Percentiles rank a stretch among this genome's conserved stretches.
Evolutionary conservation across 129 eudicot species (phyloP).

Genomic region (Lactuca saligna): DNA sequence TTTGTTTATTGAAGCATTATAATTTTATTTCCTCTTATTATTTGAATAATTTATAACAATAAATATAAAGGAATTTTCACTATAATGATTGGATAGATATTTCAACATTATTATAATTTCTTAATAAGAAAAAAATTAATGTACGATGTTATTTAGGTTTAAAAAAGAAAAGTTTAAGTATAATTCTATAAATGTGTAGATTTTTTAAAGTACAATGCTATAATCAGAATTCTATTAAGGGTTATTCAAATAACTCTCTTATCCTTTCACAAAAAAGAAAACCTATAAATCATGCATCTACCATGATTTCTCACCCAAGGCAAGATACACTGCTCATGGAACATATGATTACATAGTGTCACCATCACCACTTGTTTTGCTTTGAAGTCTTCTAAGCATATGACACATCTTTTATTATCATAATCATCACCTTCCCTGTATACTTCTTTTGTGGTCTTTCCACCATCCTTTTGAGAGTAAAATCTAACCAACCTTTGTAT

Average conservation of each 20-base stretch:
- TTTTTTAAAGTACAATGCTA: too few relatives aligned
- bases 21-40: neutral
- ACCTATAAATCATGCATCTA: constrained; percentile 70
- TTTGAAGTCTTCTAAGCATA: constrained; percentile 74
- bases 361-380: constrained; percentile 46
- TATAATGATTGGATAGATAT: too few relatives aligned
- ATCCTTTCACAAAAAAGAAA: constrained; percentile 26
- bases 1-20: too few relatives aligned
- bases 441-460: constrained; percentile 1
- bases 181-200: too few relatives aligned
- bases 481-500: constrained; percentile 36
- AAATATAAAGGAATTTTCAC: too few relatives aligned
- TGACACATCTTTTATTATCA: constrained; percentile 56
- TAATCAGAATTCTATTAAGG: neutral
- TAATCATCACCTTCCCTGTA: constrained; percentile 31
- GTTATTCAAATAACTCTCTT: too few relatives aligned
- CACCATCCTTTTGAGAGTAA: constrained; percentile 28
- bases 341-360: constrained; percentile 82
- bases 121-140: too few relatives aligned
- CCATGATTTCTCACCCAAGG: constrained; percentile 79
- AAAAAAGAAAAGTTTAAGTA: too few relatives aligned
- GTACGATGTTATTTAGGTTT: too few relatives aligned
- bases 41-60: too few relatives aligned
- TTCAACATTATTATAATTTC: too few relatives aligned
- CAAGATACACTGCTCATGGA: constrained; percentile 77